Base-by-base conservation (phyloP, 2,329 filamentous ascomycete genomes). In the Penicillium polonicum region DNA sequence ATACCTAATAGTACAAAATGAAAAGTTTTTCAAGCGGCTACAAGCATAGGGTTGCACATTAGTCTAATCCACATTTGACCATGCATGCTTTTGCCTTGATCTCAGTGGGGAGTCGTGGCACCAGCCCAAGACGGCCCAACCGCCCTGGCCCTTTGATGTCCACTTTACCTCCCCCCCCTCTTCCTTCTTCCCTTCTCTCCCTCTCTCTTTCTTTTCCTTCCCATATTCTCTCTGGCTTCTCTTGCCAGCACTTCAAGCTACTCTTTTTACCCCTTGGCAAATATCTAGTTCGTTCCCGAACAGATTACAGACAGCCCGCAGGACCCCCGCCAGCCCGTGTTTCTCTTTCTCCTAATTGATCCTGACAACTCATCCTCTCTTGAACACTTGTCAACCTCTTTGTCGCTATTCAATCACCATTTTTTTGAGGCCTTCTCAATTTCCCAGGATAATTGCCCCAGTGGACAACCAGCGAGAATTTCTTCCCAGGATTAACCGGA, bases 91-190 rank as follows among this genome's bases (percentile, higher is more conserved):
- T 61, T 57, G 61, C 64, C 62, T 62, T 63, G 60, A 66, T 64
- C 60, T 55, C 46, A 53, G 70, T 70, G 68, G 72, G 71, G 70
- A 67, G 70, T 75, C 74, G 74, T 76, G 74, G 74, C 74, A 74
- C 74, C 74, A 73, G 70, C 72, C 70, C 69, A 73, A 74, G 58
- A 68, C 70, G 66, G 72, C 72, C 72, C 72, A 74, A 74, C 70
- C 68, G 61, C 68, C 67, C 65, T 63, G 36, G 36, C 55, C 60
- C 45, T 48, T 60, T 51, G 42, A 41, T 57, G 57, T 52, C 64
- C 69, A 70, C 70, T 71, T 70, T 69, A 68, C 68, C 70, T 68
- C 63, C 69, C 65, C 65, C 65, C 70, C 69, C 58, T 65, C 61
- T 62, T 65, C 52, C 54, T 57, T 54, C 46, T 43, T 45, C 36